Evolutionary conservation across 108 stramenopile genomes (phyloP).

Genomic region (Aureococcus anophagefferens): DNA sequence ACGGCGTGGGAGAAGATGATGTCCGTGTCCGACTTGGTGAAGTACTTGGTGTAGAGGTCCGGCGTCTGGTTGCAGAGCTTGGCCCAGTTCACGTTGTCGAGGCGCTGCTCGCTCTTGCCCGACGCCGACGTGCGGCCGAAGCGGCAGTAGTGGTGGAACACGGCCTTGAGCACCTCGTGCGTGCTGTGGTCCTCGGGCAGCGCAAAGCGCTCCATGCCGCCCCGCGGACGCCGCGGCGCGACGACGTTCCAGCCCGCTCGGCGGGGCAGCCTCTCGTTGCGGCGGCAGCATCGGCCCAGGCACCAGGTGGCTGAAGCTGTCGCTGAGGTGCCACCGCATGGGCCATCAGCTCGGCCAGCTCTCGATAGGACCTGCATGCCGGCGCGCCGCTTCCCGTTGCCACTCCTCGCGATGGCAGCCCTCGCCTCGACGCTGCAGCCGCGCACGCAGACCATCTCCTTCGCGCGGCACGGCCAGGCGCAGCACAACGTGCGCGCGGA

Average conservation of each 20-base stretch:
- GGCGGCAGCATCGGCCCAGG: no score
- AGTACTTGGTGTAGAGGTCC: background rate
- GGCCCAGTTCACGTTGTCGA: background rate
- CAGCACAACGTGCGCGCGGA: constrained; percentile 9
- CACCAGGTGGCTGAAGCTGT: no score
- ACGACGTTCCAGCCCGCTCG: no score
- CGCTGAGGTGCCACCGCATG: no score
- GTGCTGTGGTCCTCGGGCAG: background rate
- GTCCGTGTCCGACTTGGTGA: background rate
- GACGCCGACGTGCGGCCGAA: background rate
- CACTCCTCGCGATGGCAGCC: no score
- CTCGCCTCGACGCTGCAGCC: no score
- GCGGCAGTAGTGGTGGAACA: background rate
- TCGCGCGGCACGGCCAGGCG: constrained; percentile 10
- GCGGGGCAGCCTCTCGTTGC: no score
- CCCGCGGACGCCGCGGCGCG: no score
- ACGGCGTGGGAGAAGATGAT: background rate
- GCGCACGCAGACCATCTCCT: background rate
- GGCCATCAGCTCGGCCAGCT: no score
- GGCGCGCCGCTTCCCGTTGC: no score
- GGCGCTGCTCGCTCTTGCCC: background rate
- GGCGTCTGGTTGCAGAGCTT: background rate
- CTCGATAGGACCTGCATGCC: no score
- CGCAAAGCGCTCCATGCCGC: background rate
- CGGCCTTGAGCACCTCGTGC: background rate